Conservation (phyloP, 1,284 basidiomycete species). For the Melampsora larici-populina region DNA sequence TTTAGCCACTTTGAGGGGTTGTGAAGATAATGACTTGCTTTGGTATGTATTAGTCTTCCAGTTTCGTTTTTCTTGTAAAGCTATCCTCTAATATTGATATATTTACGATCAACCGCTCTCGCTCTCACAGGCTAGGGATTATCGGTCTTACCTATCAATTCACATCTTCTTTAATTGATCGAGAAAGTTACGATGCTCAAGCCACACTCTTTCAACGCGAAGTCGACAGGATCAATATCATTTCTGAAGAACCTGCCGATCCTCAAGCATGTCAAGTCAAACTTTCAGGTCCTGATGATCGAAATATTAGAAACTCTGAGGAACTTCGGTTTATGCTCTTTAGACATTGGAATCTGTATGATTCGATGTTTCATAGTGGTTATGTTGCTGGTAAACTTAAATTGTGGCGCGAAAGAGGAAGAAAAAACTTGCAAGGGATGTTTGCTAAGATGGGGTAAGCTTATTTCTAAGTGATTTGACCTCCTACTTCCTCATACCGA, state of each 20-base stretch:
- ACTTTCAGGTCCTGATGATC: constrained; percentile 65
- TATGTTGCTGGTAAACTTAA: constrained; percentile 93
- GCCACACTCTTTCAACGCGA: constrained; percentile 78
- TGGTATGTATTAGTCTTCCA: constrained; percentile 62
- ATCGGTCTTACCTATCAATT: constrained; percentile 93
- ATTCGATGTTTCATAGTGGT: constrained; percentile 94
- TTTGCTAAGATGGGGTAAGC: constrained; percentile 97
- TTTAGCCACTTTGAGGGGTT: constrained; percentile 79
- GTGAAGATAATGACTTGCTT: constrained; percentile 86
- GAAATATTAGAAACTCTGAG: constrained; percentile 71
- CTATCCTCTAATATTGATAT: neutral
- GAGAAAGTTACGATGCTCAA: constrained; percentile 76
- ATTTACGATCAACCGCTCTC: neutral
- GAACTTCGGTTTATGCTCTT: constrained; percentile 92
- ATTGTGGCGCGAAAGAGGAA: constrained; percentile 91
- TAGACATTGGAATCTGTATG: constrained; percentile 95
- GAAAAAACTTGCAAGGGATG: constrained; percentile 81
- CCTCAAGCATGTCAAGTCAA: constrained; percentile 55
- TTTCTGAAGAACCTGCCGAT: constrained; percentile 23
- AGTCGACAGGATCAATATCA: constrained; percentile 73
- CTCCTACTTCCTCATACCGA: neutral
- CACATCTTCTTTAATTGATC: constrained; percentile 77
- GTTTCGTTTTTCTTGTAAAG: neutral
- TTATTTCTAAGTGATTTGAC: neutral
- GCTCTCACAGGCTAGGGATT: constrained; percentile 74